phyloP scores from a whole-genome alignment of 2,329 filamentous ascomycete species.

The Sporothrix brunneoviolacea region DNA sequence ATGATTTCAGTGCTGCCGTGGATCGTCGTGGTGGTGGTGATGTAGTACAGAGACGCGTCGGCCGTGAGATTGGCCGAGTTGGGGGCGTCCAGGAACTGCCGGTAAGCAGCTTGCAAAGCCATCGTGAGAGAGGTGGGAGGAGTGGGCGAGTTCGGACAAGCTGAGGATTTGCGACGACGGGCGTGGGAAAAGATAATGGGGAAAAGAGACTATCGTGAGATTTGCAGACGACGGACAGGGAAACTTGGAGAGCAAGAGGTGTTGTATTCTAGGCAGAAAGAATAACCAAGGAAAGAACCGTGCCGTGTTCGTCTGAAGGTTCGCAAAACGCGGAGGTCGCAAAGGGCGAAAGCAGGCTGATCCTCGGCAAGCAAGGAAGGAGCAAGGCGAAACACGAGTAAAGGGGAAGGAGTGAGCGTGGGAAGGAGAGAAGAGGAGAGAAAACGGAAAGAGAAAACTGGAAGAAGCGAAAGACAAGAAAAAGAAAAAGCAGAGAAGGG shows the following conservation, averaged over 20 bases:
- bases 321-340: no score
- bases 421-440: background rate
- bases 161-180: no score
- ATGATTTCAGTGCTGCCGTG: constrained; percentile 67
- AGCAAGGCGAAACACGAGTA: background rate
- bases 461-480: background rate
- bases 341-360: background rate
- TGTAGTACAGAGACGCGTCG: constrained; percentile 72
- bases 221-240: background rate
- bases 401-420: background rate
- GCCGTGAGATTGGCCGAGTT: constrained; percentile 56
- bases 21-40: constrained; percentile 76
- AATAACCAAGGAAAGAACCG: no score
- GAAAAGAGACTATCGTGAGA: no score
- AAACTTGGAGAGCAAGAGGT: background rate
- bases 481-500: background rate
- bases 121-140: constrained; percentile 26
- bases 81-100: constrained; percentile 64
- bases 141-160: background rate
- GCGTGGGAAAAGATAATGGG: background rate
- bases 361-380: background rate
- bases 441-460: no score
- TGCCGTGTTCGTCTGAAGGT: no score
- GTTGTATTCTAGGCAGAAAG: no score
- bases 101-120: constrained; percentile 53